Percentiles rank a stretch among this genome's conserved stretches.
Conservation (phyloP, 2,329 filamentous ascomycete genomes). For the Fusarium sp. region DNA sequence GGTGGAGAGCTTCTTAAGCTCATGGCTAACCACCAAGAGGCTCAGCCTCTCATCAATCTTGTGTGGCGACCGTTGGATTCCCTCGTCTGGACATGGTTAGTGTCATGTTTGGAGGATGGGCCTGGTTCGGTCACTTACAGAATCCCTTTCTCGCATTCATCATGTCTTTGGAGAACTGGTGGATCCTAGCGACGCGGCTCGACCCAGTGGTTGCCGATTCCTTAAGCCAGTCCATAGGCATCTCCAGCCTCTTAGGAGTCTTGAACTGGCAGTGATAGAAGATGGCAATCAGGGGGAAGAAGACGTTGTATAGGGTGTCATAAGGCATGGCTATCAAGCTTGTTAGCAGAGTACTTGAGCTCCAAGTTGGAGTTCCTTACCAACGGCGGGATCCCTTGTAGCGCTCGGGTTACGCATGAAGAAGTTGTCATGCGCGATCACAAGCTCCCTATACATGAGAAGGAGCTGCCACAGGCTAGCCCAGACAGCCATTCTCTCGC, state of each 20-base stretch:
- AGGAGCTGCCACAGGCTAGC: slow-evolving; percentile 62
- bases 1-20: slow-evolving; percentile 54
- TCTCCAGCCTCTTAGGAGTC: slow-evolving; percentile 54
- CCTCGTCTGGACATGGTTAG: slow-evolving; percentile 47
- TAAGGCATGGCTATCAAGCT: slow-evolving; percentile 34
- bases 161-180: slow-evolving; percentile 46
- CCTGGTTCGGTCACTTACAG: slow-evolving; percentile 45
- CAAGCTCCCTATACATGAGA: slow-evolving; percentile 60
- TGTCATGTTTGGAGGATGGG: background rate
- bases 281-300: slow-evolving; percentile 53
- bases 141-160: slow-evolving; percentile 50
- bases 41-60: slow-evolving; percentile 50
- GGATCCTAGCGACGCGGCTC: slow-evolving; percentile 45
- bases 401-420: slow-evolving; percentile 40
- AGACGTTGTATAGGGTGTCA: slow-evolving; percentile 46
- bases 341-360: slow-evolving; percentile 20
- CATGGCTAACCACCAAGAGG: slow-evolving; percentile 52
- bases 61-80: slow-evolving; percentile 46
- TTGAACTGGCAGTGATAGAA: slow-evolving; percentile 57
- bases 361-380: slow-evolving; percentile 29
- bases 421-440: slow-evolving; percentile 46
- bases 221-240: slow-evolving; percentile 54
- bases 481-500: slow-evolving; percentile 60
- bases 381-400: slow-evolving; percentile 37
- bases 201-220: slow-evolving; percentile 40